These are phyloP conservation scores for Triticum timopheevii DNA, from an alignment of 176 grass and related monocot species.

Conservation along the genomic window DNA sequence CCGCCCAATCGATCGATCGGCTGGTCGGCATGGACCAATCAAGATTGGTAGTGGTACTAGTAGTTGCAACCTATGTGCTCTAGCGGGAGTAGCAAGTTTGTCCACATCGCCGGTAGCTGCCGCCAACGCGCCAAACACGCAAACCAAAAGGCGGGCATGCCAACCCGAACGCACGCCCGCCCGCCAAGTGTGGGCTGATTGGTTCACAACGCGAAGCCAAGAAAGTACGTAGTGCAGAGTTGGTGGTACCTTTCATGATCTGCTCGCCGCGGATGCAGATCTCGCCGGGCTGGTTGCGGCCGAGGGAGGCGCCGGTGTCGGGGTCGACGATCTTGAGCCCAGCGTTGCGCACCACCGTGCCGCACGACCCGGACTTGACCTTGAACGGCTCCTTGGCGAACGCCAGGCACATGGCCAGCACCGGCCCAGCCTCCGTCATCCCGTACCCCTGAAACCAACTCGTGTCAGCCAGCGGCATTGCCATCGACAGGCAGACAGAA, in stretches of 20 bases:
- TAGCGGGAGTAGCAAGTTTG: not conserved
- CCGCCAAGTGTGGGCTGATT: not conserved
- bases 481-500: no score
- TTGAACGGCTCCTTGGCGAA: constrained; percentile 74
- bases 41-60: not conserved
- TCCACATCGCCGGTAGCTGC: not conserved
- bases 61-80: not conserved
- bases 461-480: not conserved
- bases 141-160: not conserved
- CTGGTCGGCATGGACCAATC: not conserved
- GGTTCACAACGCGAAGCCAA: not conserved
- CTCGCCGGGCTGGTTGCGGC: constrained; percentile 73
- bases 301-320: constrained; percentile 57
- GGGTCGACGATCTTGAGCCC: constrained; percentile 82
- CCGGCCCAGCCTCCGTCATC: constrained; percentile 89
- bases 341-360: constrained; percentile 83
- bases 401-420: constrained; percentile 84
- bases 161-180: no score
- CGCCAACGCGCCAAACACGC: not conserved
- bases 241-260: constrained; percentile 82
- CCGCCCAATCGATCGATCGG: not conserved
- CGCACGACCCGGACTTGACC: constrained; percentile 90
- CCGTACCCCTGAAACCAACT: constrained; percentile 55
- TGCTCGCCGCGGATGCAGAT: constrained; percentile 93
- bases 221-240: no score